Evolutionary conservation across 73 alveolate species (phyloP), one percentile per base, ranked within the genome.

Genomic region (Uronychia setigera): DNA sequence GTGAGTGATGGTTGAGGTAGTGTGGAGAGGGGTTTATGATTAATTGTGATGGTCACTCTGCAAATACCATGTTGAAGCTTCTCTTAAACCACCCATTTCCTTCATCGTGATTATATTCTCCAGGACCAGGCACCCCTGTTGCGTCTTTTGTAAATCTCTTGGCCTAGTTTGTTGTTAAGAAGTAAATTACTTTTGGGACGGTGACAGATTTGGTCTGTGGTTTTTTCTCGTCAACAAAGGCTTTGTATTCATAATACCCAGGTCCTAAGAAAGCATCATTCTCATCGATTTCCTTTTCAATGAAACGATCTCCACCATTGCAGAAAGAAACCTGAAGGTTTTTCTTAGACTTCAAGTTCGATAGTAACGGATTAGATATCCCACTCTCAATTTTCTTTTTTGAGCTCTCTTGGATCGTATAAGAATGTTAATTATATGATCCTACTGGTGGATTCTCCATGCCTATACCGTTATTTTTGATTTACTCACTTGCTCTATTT

Each of bases 341-440:
- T 60, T 81, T 79, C 86, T 88, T 88, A 0, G 91, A 87, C 74
- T 88, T 88, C 33, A 88, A 34, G 78, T 83, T 88, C 13, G 94
- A 83, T 11, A 88, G 85, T 0, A 88, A 33, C 0, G 94, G 94
- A 60, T 88, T 88, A 14, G 90, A 88, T 1, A 78, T 78, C 27
- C 94, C 94, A 35, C 88, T 83, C 58, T 88, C 94, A 11, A 81
- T 75, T 67, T 82, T 88, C 74, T 77, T 81, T 32, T 84, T 11
- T 60, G 82, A 87, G n/a, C 46, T 19, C 29, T 88, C 94, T 1
- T 57, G 11, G 27, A 88, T 88, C 9, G 94, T 88, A 35, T 82
- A 31, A 0, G 88, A 78, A 5, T 78, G 34, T 78, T 29, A 14
- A 33, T 78, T 33, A 33, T 78, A 78, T 0, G 34, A 28, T 46